Conservation (phyloP, 257 asterid species). For the Henckelia pumila region DNA sequence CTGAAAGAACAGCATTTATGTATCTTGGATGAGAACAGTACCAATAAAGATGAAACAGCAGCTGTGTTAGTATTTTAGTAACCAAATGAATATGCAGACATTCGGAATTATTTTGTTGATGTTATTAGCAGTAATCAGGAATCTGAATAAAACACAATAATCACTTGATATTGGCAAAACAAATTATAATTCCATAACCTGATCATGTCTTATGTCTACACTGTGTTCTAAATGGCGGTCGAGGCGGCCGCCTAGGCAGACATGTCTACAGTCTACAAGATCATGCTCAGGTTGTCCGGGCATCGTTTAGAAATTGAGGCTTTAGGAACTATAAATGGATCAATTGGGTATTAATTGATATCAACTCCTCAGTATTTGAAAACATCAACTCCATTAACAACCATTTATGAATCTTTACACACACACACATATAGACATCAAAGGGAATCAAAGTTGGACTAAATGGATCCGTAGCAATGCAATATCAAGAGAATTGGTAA, state of each 20-base stretch:
- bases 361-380: no score
- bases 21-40: constrained; percentile 6
- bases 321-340: background rate
- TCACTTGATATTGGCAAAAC: background rate
- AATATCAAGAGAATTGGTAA: no score
- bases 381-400: no score
- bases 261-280: background rate
- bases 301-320: constrained; percentile 4
- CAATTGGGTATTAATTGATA: no score
- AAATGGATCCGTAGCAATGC: no score
- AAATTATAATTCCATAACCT: background rate
- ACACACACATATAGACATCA: no score
- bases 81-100: constrained; percentile 15
- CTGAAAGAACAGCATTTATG: constrained; percentile 33
- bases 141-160: background rate
- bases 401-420: no score
- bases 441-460: no score
- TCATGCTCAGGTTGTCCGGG: background rate
- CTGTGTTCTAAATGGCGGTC: no score
- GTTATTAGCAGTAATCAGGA: constrained; percentile 9
- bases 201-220: constrained; percentile 10
- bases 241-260: no score
- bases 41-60: constrained; percentile 12
- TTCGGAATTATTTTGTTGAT: background rate
- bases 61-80: background rate